phyloP scores from a whole-genome alignment of 2,329 filamentous ascomycete genomes.

The Chaetomium globosum region DNA sequence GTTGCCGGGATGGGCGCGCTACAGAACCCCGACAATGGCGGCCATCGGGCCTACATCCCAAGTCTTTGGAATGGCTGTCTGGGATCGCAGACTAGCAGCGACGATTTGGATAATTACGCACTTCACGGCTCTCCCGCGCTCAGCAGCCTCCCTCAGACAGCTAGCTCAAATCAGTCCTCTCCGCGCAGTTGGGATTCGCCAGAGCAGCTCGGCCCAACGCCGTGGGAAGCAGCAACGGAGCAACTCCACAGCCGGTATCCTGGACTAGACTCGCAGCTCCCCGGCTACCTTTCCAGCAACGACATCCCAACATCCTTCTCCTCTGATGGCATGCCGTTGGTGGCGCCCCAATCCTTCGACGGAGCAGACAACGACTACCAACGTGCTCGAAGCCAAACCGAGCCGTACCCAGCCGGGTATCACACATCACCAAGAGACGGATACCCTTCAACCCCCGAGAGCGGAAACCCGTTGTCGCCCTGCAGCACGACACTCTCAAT shows the following conservation, averaged over 20 bases:
- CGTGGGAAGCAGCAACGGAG: slow-evolving; percentile 27
- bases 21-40: slow-evolving; percentile 23
- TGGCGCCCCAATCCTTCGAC: slow-evolving; percentile 19
- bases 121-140: slow-evolving; percentile 31
- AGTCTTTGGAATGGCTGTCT: slow-evolving; percentile 31
- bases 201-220: slow-evolving; percentile 27
- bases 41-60: slow-evolving; percentile 22
- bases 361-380: slow-evolving; percentile 16
- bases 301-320: slow-evolving; percentile 26
- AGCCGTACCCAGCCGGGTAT: slow-evolving; percentile 25
- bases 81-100: slow-evolving; percentile 24
- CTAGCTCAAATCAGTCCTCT: slow-evolving; percentile 30
- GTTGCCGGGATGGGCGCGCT: slow-evolving; percentile 18
- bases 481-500: slow-evolving; percentile 32
- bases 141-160: slow-evolving; percentile 18
- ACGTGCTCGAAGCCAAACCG: slow-evolving; percentile 20
- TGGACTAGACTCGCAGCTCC: slow-evolving; percentile 24
- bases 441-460: slow-evolving; percentile 23
- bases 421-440: slow-evolving; percentile 11
- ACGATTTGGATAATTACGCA: slow-evolving; percentile 35
- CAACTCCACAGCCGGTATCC: slow-evolving; percentile 18
- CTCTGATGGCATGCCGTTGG: slow-evolving; percentile 13
- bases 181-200: slow-evolving; percentile 35
- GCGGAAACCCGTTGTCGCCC: slow-evolving; percentile 26
- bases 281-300: slow-evolving; percentile 21